phyloP scores from a whole-genome alignment of 176 grass and related monocot species.

The Rhipidocladum racemiflorum region DNA sequence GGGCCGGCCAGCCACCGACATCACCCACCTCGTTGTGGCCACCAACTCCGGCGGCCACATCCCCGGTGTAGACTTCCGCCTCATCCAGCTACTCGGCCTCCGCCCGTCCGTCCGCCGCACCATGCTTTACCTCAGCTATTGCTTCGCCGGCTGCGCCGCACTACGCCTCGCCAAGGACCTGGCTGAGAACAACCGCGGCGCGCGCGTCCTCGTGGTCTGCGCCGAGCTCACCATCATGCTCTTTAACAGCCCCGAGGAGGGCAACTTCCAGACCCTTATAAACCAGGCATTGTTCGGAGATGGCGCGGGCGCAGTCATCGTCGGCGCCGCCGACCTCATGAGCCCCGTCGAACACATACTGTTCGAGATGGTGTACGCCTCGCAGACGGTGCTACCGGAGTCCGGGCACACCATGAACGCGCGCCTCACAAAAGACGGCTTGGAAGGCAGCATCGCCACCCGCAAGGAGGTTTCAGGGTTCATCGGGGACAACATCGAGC shows the following conservation, averaged over 20 bases:
- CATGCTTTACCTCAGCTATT: slow-evolving; percentile 37
- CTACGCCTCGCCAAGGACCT: slow-evolving; percentile 61
- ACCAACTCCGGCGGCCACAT: slow-evolving; percentile 47
- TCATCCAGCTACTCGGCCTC: slow-evolving; percentile 45
- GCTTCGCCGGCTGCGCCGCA: slow-evolving; percentile 26
- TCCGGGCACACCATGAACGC: slow-evolving; percentile 26
- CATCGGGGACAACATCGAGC: slow-evolving; percentile 40
- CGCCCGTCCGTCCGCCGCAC: slow-evolving; percentile 5
- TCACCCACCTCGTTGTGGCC: slow-evolving; percentile 55
- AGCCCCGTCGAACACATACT: too few species aligned
- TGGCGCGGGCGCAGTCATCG: too few species aligned
- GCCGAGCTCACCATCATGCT: slow-evolving; percentile 41
- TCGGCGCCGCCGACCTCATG: too few species aligned
- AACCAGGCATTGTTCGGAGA: not conserved
- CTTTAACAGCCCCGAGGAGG: slow-evolving; percentile 33
- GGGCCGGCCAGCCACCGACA: slow-evolving; percentile 41
- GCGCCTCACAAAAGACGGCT: slow-evolving; percentile 13
- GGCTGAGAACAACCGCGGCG: slow-evolving; percentile 52
- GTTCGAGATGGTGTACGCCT: slow-evolving; percentile 42
- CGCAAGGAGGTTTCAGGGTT: slow-evolving; percentile 23
- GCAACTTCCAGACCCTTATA: slow-evolving; percentile 19
- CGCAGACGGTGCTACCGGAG: slow-evolving; percentile 32
- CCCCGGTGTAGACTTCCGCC: slow-evolving; percentile 36
- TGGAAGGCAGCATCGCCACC: slow-evolving; percentile 9
- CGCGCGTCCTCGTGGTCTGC: slow-evolving; percentile 46